Base-by-base conservation (phyloP, 139 green algal genomes). In the Mesotaenium endlicherianum region DNA sequence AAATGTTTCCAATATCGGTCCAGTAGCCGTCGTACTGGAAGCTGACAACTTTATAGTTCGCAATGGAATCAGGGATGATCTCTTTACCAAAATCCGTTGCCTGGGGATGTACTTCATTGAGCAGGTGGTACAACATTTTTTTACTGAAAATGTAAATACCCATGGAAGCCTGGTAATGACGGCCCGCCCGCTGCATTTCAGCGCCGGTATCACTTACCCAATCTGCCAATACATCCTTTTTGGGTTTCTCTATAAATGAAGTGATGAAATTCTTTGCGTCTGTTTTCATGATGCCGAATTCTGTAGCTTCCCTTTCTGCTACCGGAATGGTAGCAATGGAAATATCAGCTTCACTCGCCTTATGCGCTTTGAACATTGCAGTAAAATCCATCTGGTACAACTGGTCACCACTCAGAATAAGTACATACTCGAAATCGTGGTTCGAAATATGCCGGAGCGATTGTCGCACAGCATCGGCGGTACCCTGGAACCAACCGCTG, bases 71-170 rank as follows among this genome's bases (percentile, higher is more conserved):
- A 40, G 96, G 96, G 80, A 98, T 98, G 91, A 99, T 97, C 91
- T 99, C 96, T 1, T 92, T 93, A 20, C 96, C 96, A 91, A 99
- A 99, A 90, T 99, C 96, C 81, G 97, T 97, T 64, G 91, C 91
- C 44, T n/a, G n/a, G n/a, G n/a, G n/a, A n/a, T n/a, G n/a, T n/a
- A n/a, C n/a, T 39, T 38, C 81, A 42, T 76, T 81, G 64, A 84
- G 77, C 75, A 96, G 90, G 42, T 97, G 71, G 38, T 95, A 36
- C 64, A 98, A 91, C 16, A 94, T 90, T 1, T 91, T 75, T 91
- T 97, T 97, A 90, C 97, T 97, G 93, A 99, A 99, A 36, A 99
- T 94, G 84, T 99, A 99, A 91, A 99, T 98, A 76, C 96, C 96
- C 96, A 99, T 99, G 77, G 92, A 97, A 0, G 96, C 96, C 59